Conservation (phyloP, 1,284 basidiomycete genomes). For the Malassezia pachydermatis region DNA sequence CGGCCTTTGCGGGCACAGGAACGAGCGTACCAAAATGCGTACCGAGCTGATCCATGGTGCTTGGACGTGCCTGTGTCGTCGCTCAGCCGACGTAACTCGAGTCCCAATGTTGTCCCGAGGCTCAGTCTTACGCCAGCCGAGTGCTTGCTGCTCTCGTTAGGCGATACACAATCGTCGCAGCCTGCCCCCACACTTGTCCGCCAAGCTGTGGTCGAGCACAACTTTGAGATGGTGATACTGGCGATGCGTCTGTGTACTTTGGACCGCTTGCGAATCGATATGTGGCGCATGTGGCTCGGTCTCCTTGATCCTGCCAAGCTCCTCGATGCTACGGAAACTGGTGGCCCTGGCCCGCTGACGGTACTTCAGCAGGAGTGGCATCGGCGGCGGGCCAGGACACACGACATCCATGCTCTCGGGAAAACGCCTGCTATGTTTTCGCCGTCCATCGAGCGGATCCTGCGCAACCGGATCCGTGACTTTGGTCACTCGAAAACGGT, state of each 20-base stretch:
- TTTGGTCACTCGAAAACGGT: neutral
- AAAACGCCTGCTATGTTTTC: conserved; percentile 4
- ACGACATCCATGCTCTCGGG: conserved; percentile 1
- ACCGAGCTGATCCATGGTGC: neutral
- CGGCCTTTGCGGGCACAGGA: conserved; percentile 29
- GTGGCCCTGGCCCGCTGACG: conserved; percentile 1
- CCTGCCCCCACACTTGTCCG: conserved; percentile 24
- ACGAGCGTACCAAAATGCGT: conserved; percentile 19
- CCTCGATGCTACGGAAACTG: neutral
- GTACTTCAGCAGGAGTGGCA: conserved; percentile 14
- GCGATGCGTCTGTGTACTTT: conserved; percentile 35
- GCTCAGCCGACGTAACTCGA: neutral
- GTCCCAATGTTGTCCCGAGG: no score
- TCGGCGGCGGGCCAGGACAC: neutral
- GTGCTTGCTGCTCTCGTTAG: neutral
- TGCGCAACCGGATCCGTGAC: conserved; percentile 11
- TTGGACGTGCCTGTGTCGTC: neutral
- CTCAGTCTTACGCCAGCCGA: neutral
- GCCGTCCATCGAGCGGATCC: conserved; percentile 1
- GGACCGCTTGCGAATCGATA: conserved; percentile 34
- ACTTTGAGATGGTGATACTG: conserved; percentile 29
- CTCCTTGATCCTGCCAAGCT: conserved; percentile 1
- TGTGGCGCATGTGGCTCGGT: conserved; percentile 44
- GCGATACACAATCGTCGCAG: no score
- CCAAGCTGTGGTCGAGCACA: conserved; percentile 39